Base-by-base conservation (phyloP, 2,329 filamentous ascomycete genomes). In the Colletotrichum sp. region DNA sequence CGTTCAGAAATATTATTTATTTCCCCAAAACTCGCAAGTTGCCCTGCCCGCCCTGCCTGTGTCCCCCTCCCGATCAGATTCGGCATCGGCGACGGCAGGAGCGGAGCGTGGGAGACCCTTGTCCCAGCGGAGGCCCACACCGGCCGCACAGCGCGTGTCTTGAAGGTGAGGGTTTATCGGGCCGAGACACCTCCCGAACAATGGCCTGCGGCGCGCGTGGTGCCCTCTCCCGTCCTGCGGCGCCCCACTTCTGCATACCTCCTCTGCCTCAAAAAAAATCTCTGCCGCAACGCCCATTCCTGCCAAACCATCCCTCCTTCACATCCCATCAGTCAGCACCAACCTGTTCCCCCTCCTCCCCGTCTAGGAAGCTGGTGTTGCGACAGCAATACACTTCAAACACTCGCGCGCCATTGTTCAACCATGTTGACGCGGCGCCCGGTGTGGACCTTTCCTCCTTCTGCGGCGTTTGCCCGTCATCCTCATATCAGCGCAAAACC, bases 141-240 rank as follows among this genome's bases (percentile, higher is more conserved):
- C 48, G 43, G 57, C 64, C 28, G 57, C 34, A 32, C 61, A n/a
- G 48, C 38, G 57, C 32, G 21, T 65, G 32, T 21, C 34, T 12
- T 26, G 43, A 12, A 32, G 58, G 26, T 30, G 16, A n/a, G 48
- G 16, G 18, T 38, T 43, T 26, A 8, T 75, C 73, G 73, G 73
- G 73, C 73, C 73, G 73, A 72, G 68, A 58, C 24, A 75, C 30
- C 38, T 65, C 36, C 73, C 73, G 73, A 75, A 65, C 26, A 57
- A 24, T 34, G n/a, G 57, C 4, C 26, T 28, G 26, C 26, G 16
- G 28, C 16, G 55, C 1, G 24, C 24, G 15, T 30, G 13, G 48
- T 24, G 61, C 30, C 28, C 43, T 75, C 36, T 48, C 15, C n/a
- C 43, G 43, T 13, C n/a, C n/a, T 52, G n/a, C 18, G 43, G 34